Percentiles rank a stretch among this genome's conserved stretches.
phyloP scores from a whole-genome alignment of 1,284 basidiomycete genomes.

The Ceratobasidium papillatum region DNA sequence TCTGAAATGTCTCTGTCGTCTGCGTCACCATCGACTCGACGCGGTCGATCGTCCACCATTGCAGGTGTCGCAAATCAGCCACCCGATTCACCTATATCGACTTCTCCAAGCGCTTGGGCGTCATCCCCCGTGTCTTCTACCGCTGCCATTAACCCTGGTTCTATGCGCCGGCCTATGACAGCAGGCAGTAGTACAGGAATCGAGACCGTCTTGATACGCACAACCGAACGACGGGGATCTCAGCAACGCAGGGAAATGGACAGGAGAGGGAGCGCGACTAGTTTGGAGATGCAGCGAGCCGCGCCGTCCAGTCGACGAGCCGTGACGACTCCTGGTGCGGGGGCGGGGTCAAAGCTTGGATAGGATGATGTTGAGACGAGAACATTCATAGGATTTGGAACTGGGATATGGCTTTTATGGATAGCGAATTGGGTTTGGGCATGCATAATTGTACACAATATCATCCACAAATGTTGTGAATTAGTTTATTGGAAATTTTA shows the following conservation, averaged over 20 bases:
- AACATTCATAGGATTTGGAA: background rate
- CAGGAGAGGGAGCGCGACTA: background rate
- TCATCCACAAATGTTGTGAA: background rate
- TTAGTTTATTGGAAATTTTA: slow-evolving; percentile 14
- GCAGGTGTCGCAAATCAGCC: background rate
- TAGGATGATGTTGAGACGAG: background rate
- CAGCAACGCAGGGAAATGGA: background rate
- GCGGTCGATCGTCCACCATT: slow-evolving; percentile 20
- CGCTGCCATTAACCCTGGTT: background rate
- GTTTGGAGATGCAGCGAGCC: slow-evolving; percentile 34
- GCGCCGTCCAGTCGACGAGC: slow-evolving; percentile 9
- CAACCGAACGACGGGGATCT: slow-evolving; percentile 7
- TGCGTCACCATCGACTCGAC: background rate
- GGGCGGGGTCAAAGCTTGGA: background rate
- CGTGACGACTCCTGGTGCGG: slow-evolving; percentile 15
- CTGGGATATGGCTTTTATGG: background rate
- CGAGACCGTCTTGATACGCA: slow-evolving; percentile 11
- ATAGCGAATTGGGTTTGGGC: background rate
- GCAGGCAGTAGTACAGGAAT: background rate
- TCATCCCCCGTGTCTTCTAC: background rate
- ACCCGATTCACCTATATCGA: slow-evolving; percentile 7
- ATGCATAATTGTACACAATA: slow-evolving; percentile 7
- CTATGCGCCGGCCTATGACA: background rate
- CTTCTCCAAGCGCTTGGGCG: slow-evolving; percentile 6
- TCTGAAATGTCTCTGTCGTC: slow-evolving; percentile 16